Conservation (phyloP, 2,329 filamentous ascomycete species). For the Alternaria gaisen region DNA sequence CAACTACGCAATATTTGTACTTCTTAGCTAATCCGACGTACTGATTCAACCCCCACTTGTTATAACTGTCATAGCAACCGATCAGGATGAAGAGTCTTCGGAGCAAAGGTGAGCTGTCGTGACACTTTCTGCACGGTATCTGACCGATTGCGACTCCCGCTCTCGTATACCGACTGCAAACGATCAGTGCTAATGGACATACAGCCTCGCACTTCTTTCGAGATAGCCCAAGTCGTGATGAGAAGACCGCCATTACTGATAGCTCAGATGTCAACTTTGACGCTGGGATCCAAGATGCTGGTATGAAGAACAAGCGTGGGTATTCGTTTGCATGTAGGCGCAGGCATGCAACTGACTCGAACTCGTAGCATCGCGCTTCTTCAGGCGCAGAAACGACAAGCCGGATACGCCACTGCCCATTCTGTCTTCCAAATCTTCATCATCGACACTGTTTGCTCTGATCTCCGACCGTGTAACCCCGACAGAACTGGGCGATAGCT, state of each 20-base stretch:
- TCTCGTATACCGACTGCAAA: neutral
- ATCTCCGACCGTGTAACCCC: neutral
- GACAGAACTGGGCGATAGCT: neutral
- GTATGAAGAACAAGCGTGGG: conserved; percentile 29
- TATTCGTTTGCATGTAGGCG: neutral
- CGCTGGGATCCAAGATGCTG: conserved; percentile 24
- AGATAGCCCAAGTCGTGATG: conserved; percentile 26
- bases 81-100: conserved; percentile 31
- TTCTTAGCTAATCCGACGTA: neutral
- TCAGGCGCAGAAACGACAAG: conserved; percentile 15
- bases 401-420: conserved; percentile 11
- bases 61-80: neutral
- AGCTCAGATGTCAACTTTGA: conserved; percentile 15
- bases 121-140: neutral
- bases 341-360: conserved; percentile 6
- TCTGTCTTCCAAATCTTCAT: conserved; percentile 2
- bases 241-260: conserved; percentile 20
- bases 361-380: conserved; percentile 24
- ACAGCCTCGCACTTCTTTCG: conserved; percentile 36
- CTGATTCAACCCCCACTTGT: neutral
- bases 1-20: neutral
- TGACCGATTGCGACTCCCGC: neutral
- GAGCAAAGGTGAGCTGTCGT: conserved; percentile 24
- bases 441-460: conserved; percentile 6
- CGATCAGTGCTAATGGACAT: neutral